Base-by-base conservation (phyloP, 2,329 filamentous ascomycete genomes). In the Pseudonectria foliicola region DNA sequence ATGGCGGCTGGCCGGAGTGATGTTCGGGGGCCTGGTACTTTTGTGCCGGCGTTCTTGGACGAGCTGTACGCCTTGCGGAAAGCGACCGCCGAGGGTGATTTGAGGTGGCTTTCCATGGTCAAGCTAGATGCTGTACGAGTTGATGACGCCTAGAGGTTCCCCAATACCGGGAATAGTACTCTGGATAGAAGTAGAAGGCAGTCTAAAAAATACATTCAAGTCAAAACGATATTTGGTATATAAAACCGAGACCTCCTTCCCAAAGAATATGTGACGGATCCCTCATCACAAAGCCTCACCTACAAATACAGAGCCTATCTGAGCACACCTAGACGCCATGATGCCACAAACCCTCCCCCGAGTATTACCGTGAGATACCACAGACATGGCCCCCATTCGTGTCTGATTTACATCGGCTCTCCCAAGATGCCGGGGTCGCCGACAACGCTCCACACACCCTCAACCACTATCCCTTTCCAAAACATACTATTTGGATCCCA, bases 11-110 rank as follows among this genome's bases (percentile, higher is more conserved):
- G 75, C 51, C 66, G 77, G 34, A 39, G 64, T 0, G 71, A 80
- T 43, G 85, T 92, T 3, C 70, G 68, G 39, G 90, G 90, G 0
- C 88, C 90, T 0, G 90, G 90, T 0, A 86, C 80, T 1, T 95
- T 95, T 64, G 79, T 93, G 10, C 82, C 87, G 0, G 81, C 81
- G 0, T 89, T 95, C 52, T 64, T 95, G 27, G 90, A 96, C 49
- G 83, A 76, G 60, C 50, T 82, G 43, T 71, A 70, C 47, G 55
- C 56, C 15, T 50, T 77, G 13, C 60, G 75, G 35, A 64, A 63
- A 44, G 65, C 66, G 23, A 73, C 73, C 3, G 62, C 59, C 1
- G 52, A 55, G 5, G 70, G 68, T 0, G 63, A 77, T 40, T 32
- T 64, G 7, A 46, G 44, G 6, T 83, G 77, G 78, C 53, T 77